These are phyloP conservation scores for Corymbia calophylla DNA, from an alignment of 441 rosid species.

Conservation along the genomic window DNA sequence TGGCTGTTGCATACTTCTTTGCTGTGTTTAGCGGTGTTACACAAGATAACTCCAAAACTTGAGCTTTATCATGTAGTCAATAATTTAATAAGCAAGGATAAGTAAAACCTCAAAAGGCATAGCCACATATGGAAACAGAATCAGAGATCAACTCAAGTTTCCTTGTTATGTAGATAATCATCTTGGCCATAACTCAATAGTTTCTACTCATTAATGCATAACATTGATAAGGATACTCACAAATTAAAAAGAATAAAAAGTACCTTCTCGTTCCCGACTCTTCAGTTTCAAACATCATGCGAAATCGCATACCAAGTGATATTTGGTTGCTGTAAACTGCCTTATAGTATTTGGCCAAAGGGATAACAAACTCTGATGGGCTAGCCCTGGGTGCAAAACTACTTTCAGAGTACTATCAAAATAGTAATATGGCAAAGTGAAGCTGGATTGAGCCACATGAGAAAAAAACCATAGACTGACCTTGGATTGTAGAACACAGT, in stretches of 20 bases:
- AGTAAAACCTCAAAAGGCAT: background rate
- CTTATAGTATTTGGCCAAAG: conserved; percentile 88
- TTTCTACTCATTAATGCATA: background rate
- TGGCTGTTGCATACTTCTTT: background rate
- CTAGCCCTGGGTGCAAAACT: conserved; percentile 48
- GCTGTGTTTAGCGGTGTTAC: background rate
- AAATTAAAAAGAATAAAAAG: background rate
- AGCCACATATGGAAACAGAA: background rate
- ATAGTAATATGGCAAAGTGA: background rate
- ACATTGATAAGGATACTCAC: background rate
- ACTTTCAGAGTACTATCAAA: background rate
- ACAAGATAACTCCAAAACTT: background rate
- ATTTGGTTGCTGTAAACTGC: conserved; percentile 66
- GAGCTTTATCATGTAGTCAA: background rate
- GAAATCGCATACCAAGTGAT: conserved; percentile 87
- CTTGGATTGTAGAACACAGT: conserved; percentile 91
- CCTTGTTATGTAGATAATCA: background rate
- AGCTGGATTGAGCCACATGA: background rate
- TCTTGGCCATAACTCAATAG: background rate
- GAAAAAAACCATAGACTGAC: conserved; percentile 11
- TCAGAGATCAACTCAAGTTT: background rate
- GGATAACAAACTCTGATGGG: conserved; percentile 92
- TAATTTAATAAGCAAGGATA: background rate
- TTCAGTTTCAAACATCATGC: conserved; percentile 98
- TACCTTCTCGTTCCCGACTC: conserved; percentile 90